These are phyloP conservation scores for Raphanus sativus DNA, from an alignment of 345 rosid genomes.

Conservation along the genomic window DNA sequence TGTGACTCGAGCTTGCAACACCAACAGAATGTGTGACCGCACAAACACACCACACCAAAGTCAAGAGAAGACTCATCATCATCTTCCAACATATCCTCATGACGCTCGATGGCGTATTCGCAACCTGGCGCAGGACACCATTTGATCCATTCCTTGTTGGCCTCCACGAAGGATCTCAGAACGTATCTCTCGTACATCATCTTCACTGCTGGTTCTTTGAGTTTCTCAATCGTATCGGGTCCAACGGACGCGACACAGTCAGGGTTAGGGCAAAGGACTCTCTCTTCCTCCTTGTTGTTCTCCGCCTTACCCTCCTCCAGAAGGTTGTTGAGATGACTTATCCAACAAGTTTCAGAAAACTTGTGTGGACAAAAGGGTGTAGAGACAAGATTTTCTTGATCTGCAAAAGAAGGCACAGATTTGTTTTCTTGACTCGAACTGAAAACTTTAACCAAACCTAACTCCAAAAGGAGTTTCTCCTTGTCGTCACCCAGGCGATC, in stretches of 20 bases:
- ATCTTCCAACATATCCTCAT: background rate
- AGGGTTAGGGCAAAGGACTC: slow-evolving; percentile 9
- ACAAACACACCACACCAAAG: slow-evolving; percentile 20
- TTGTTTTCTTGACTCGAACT: background rate
- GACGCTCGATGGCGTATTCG: background rate
- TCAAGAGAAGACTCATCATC: background rate
- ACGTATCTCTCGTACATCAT: slow-evolving; percentile 15
- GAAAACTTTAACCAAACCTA: slow-evolving; percentile 14
- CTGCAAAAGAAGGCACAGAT: background rate
- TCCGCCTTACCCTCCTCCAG: background rate
- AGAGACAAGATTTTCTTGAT: slow-evolving; percentile 14
- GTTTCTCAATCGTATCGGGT: slow-evolving; percentile 7
- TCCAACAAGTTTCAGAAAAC: slow-evolving; percentile 19
- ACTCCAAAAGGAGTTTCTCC: slow-evolving; percentile 3
- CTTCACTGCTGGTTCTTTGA: slow-evolving; percentile 2
- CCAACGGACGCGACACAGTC: slow-evolving; percentile 21
- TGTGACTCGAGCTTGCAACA: background rate
- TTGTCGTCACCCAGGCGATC: slow-evolving; percentile 17
- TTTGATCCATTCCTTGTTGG: background rate
- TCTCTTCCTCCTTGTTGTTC: background rate
- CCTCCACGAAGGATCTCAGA: background rate
- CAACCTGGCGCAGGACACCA: slow-evolving; percentile 1
- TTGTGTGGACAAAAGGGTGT: slow-evolving; percentile 33
- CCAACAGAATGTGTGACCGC: slow-evolving; percentile 25
- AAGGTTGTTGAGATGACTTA: background rate